Base-by-base conservation (phyloP, 2,329 filamentous ascomycete species). In the Colletotrichum nymphaeae region DNA sequence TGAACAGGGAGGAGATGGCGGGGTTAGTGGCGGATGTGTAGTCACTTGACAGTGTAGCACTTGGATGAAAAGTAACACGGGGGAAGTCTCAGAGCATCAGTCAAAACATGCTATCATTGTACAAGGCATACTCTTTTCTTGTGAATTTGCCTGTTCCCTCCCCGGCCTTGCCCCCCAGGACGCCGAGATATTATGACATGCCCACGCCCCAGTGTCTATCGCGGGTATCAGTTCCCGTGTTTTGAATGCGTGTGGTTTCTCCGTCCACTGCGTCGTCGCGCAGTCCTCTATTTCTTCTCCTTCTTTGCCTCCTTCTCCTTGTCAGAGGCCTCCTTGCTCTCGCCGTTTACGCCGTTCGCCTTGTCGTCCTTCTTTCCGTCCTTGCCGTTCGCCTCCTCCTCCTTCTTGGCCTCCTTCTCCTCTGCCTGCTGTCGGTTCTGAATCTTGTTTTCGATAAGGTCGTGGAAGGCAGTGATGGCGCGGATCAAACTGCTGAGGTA, bases 361-460 rank as follows among this genome's bases (percentile, higher is more conserved):
- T 79, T 80, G 22, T 78, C 81, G 76, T 91, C 88, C 82, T 90
- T 90, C 82, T 89, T 89, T 76, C 90, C 88, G 64, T 88, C 87
- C 76, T 90, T 90, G 78, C 86, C 83, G 77, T 92, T 92, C 28
- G 78, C 76, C 80, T 93, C 93, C 62, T 93, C 92, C 60, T 93
- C 92, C 80, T 95, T 94, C 86, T 94, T 94, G 79, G 93, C 90
- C 78, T 98, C 96, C 86, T 96, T 96, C 80, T 99, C 97, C 81
- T 98, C 97, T 80, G 97, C 94, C 83, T 97, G 94, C 85, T 98
- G 95, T 83, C 96, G 91, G 86, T 99, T 99, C 87, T 98, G 96
- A 78, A 98, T 98, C 90, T 99, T 99, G 88, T 99, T 99, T 88
- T 99, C 97, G 77, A 99, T 99, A 77, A 99, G 86, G 82, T 99